Evolutionary conservation across 2,329 filamentous ascomycete genomes (phyloP).

Genomic region (Fusarium zealandicum): DNA sequence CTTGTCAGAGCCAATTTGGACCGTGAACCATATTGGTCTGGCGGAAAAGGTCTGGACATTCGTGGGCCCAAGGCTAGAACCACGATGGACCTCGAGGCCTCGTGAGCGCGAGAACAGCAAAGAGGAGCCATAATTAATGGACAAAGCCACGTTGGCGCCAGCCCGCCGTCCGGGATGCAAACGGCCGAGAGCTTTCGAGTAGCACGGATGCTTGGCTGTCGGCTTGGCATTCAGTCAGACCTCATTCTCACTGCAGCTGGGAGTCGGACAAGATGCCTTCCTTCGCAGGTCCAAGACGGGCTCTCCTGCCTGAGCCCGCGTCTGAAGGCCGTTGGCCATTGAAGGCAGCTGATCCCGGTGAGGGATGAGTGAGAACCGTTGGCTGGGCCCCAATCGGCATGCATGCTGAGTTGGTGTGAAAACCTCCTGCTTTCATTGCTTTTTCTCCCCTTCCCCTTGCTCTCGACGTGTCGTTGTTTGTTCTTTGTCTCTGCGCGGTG

Average conservation of each 20-base stretch:
- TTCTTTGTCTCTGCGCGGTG: conserved; percentile 20
- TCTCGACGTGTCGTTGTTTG: conserved; percentile 10
- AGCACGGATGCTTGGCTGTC: conserved; percentile 3
- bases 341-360: no score
- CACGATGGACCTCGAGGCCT: conserved; percentile 2
- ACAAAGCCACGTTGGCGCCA: conserved; percentile 11
- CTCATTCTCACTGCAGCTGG: neutral
- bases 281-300: neutral
- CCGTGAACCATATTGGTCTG: neutral
- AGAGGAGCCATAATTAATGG: conserved; percentile 14
- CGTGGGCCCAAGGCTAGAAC: conserved; percentile 20
- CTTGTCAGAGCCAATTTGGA: conserved; percentile 1
- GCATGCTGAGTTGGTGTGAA: conserved; percentile 1
- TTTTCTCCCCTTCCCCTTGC: conserved; percentile 10
- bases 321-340: neutral
- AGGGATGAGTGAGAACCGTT: neutral
- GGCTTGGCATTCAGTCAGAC: neutral
- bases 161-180: conserved; percentile 2
- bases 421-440: conserved; percentile 1
- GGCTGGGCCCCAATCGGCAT: neutral
- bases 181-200: conserved; percentile 7
- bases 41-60: conserved; percentile 23
- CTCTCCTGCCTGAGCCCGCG: neutral
- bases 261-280: no score
- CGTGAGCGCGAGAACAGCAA: neutral